phyloP scores from a whole-genome alignment of 1,284 basidiomycete genomes.

The Moesziomyces sp. region DNA sequence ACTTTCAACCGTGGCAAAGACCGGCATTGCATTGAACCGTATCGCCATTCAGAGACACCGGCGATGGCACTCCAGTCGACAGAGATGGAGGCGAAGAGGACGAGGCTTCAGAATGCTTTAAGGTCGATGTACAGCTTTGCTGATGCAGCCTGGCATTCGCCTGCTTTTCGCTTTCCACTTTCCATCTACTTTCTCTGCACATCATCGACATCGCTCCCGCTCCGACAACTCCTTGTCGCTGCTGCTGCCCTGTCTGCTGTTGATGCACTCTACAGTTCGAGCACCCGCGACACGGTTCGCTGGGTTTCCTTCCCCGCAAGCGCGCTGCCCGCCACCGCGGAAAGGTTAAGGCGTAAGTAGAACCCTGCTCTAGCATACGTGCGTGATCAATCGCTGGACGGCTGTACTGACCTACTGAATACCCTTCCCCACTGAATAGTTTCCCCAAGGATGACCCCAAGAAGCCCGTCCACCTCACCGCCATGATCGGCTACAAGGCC shows the following conservation, averaged over 20 bases:
- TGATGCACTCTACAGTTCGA: slow-evolving; percentile 56
- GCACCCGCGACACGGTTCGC: slow-evolving; percentile 67
- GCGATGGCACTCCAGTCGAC: too few species aligned
- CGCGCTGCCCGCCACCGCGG: slow-evolving; percentile 67
- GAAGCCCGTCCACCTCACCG: slow-evolving; percentile 99
- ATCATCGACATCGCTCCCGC: slow-evolving; percentile 10
- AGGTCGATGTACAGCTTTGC: slow-evolving; percentile 60
- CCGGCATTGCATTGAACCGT: background rate
- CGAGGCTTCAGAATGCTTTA: slow-evolving; percentile 42
- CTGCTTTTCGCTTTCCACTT: slow-evolving; percentile 44
- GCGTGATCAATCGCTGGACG: too few species aligned
- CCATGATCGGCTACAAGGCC: slow-evolving; percentile 99
- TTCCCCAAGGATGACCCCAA: slow-evolving; percentile 91
- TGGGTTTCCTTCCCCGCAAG: slow-evolving; percentile 68
- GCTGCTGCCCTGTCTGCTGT: slow-evolving; percentile 11
- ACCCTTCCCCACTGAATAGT: slow-evolving; percentile 3
- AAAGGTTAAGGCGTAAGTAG: slow-evolving; percentile 63
- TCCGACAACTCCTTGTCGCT: slow-evolving; percentile 6
- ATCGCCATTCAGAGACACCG: background rate
- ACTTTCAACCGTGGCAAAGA: background rate
- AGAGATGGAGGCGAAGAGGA: slow-evolving; percentile 26
- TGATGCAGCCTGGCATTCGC: slow-evolving; percentile 56
- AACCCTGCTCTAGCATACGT: too few species aligned
- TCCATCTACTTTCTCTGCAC: slow-evolving; percentile 15
- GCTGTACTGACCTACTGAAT: background rate